Conservation (phyloP, 1,139 yeast genomes). For the Zygosaccharomyces pseudobailii region DNA sequence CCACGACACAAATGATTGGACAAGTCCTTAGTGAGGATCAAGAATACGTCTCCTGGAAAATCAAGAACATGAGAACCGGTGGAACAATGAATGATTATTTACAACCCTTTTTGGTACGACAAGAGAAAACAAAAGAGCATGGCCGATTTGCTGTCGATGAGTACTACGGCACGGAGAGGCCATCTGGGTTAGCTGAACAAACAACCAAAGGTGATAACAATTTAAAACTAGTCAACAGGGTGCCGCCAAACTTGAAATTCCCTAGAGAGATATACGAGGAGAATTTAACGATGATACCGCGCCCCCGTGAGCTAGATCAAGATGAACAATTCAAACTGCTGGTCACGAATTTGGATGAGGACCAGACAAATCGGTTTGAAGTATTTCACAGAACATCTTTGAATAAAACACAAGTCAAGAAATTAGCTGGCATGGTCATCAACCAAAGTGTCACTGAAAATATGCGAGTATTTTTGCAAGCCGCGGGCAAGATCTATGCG, state of each 20-base stretch:
- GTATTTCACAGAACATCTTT: constrained; percentile 80
- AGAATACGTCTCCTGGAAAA: constrained; percentile 33
- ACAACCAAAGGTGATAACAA: not conserved
- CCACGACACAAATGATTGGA: constrained; percentile 32
- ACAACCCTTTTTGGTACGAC: constrained; percentile 2
- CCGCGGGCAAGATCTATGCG: constrained; percentile 80
- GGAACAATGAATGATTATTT: constrained; percentile 29
- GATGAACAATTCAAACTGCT: constrained; percentile 60
- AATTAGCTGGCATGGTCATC: constrained; percentile 70
- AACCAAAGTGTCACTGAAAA: constrained; percentile 83
- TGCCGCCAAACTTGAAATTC: constrained; percentile 25
- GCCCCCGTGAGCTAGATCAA: constrained; percentile 37
- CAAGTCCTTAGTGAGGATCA: constrained; percentile 34
- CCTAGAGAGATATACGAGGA: constrained; percentile 26
- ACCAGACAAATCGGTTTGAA: constrained; percentile 84
- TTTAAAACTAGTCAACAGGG: constrained; percentile 18
- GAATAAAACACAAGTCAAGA: constrained; percentile 74
- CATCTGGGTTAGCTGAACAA: not conserved
- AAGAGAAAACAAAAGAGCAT: constrained; percentile 1
- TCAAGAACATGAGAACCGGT: constrained; percentile 30
- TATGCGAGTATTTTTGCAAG: constrained; percentile 77
- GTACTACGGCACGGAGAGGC: not conserved
- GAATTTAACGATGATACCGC: constrained; percentile 13
- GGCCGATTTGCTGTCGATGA: not conserved
- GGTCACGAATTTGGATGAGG: constrained; percentile 69